Base-by-base conservation (phyloP, 805 yeast genomes). In the Lachancea waltii region DNA sequence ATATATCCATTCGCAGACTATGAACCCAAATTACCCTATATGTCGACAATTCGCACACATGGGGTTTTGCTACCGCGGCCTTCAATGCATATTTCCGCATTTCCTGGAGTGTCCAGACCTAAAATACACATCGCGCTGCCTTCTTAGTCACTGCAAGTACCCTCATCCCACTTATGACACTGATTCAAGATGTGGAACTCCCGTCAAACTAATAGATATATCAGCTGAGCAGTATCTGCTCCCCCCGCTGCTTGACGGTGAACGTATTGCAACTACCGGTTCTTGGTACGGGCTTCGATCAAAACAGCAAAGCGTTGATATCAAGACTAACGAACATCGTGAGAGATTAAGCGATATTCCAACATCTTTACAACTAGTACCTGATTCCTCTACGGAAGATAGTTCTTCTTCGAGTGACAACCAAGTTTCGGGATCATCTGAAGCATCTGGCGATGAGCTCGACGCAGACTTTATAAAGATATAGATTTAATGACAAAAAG, bases 11-110 rank as follows among this genome's bases (percentile, higher is more conserved):
- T 33, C 37, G 5, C 3, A 29, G 14, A 5, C 10, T 11, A 21
- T 24, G 19, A 16, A 28, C 7, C 15, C 10, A 2, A 18, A 25
- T 5, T 44, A 38, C 29, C 47, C 45, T 3, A 29, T 27, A 1
- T 44, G 47, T 33, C 31, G 44, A 6, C 37, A 27, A n/a, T 44
- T 44, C 31, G 40, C 47, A 6, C 35, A 38, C 33, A 19, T 33
- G 8, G 45, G 42, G 2, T 44, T 17, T 30, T 44, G 47, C 36
- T 32, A 34, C 30, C 34, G 44, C 10, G 47, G 47, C 5, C 10
- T 16, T 13, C 13, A 26, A 11, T 44, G 47, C 32, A 27, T n/a
- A 28, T 44, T 44, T 29, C 40, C 33, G 18, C 47, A 44, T 25
- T n/a, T 30, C 10, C 19, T 36, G 43, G 32, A 25, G 15, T 44